Evolutionary conservation across 1,284 basidiomycete species (phyloP).

Genomic region (Meira miltonrushii): DNA sequence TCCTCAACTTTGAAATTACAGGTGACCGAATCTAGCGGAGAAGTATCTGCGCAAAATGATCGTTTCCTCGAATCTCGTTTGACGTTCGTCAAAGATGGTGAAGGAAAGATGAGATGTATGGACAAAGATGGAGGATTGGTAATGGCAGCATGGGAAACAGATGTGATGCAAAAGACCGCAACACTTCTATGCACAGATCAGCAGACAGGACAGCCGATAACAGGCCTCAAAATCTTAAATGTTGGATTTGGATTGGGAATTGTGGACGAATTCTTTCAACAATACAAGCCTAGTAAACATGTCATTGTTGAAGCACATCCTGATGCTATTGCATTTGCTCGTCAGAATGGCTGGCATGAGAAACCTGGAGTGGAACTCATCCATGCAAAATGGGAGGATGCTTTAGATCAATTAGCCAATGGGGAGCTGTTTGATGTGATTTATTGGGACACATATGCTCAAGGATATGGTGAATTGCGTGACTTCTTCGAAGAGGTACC

Average conservation of each 20-base stretch:
- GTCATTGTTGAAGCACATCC: conserved; percentile 93
- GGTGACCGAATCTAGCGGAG: conserved; percentile 20
- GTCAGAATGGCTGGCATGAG: conserved; percentile 51
- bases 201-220: conserved; percentile 10
- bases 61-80: conserved; percentile 71
- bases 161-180: conserved; percentile 46
- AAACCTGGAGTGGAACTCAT: conserved; percentile 41
- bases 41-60: conserved; percentile 59
- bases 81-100: conserved; percentile 64
- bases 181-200: conserved; percentile 32
- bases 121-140: conserved; percentile 63
- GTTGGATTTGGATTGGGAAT: conserved; percentile 93
- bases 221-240: conserved; percentile 71
- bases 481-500: conserved; percentile 79
- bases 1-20: conserved; percentile 53
- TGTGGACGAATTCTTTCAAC: conserved; percentile 78
- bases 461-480: conserved; percentile 76
- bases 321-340: conserved; percentile 77
- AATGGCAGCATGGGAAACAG: conserved; percentile 61
- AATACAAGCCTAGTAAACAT: conserved; percentile 66
- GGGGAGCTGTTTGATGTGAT: conserved; percentile 72
- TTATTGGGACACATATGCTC: conserved; percentile 93
- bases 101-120: conserved; percentile 75
- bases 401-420: conserved; percentile 72
- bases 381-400: conserved; percentile 54